Evolutionary conservation across 148 eudicot genomes (phyloP), one percentile per base, ranked within the genome.

Genomic region (Dianthus caryophyllus): DNA sequence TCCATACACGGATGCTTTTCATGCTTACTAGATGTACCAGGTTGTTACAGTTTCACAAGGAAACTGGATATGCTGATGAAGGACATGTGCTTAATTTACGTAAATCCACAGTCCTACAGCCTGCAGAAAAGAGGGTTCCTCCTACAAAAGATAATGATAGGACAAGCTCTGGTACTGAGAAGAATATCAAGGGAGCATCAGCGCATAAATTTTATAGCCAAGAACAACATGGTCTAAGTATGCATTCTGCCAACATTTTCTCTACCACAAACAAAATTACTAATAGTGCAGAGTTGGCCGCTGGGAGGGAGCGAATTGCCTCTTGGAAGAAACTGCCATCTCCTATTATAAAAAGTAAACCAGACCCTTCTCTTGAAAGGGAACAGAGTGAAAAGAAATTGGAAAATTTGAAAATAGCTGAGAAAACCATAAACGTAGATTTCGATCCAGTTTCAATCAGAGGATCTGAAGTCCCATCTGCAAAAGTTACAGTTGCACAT

Each of bases 1-100:
- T 95, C 64, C 97, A 90, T 76, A 95, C 97, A 33, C 89, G 99
- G 26, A 95, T 95, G 97, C 99, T 95, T 62, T 95, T 95, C 69
- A 95, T 95, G 74, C 91, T 95, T 61, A 95, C 99, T 14, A 83
- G 99, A 73, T 95, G 99, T 76, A 95, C 99, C 1, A 82, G 99
- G 65, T 76, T 95, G 88, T 68, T 95, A 78, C 99, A 95, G 70
- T 95, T 90, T 80, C 99, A 95, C 83, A 95, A 95, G 79, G 99
- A 95, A 88, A 95, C 91, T 81, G 90, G 86, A 41, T 85, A 86
- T 77, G 91, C 96, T 1, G 97, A 88, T 82, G 96, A 90, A 71
- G 97, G 82, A 52, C 82, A 73, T 73, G 81, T 84, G 38, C 84
- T 85, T 64, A 85, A 84, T 49, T 83, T 90, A 60, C 96, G 97